Evolutionary conservation across 1,139 yeast species (phyloP), one percentile per base, ranked within the genome.

Genomic region (Taphrina confusa): DNA sequence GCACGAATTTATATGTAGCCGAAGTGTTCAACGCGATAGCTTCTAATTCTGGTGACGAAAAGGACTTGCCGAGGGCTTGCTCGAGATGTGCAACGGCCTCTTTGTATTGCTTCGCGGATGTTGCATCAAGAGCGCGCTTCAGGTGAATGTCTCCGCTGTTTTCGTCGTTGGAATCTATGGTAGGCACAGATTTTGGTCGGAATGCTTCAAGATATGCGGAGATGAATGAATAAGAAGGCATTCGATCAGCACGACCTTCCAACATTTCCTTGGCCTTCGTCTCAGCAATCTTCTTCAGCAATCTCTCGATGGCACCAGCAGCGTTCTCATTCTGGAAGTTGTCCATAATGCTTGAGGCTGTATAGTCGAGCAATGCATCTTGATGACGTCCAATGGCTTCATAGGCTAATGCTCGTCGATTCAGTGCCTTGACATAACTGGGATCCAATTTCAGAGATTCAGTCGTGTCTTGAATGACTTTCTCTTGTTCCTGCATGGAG

Each of bases 291-390:
- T 85, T 82, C 71, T 82, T 82, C 77, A 92, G 80, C 49, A 88
- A 90, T 73, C 96, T 83, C 77, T 94, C 97, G 70, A 94, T 83
- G 61, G 87, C 82, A 66, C 82, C 80, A 73, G 90, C 96, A 63
- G 87, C 81, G 33, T 87, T 79, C 69, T 84, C 84, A 73, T 87
- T 88, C 69, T 82, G 82, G 75, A 88, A 86, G 61, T 72, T 70
- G 63, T 72, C 71, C 63, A 76, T 67, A 34, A 76, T 73, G 63
- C 76, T 71, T 22, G 75, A 73, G 2, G 95, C 91, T 61, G 97
- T 91, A 73, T 88, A 82, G 74, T 94, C 98, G 73, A 85, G 84
- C 82, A 90, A 84, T 58, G 98, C 92, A 63, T 91, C 96, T 60
- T 83, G 81, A 74, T 81, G 89, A 66, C 80, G 78, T 68, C 84